Evolutionary conservation across 2,329 filamentous ascomycete genomes (phyloP), one percentile per base, ranked within the genome.

Genomic region (Curvularia lunata): DNA sequence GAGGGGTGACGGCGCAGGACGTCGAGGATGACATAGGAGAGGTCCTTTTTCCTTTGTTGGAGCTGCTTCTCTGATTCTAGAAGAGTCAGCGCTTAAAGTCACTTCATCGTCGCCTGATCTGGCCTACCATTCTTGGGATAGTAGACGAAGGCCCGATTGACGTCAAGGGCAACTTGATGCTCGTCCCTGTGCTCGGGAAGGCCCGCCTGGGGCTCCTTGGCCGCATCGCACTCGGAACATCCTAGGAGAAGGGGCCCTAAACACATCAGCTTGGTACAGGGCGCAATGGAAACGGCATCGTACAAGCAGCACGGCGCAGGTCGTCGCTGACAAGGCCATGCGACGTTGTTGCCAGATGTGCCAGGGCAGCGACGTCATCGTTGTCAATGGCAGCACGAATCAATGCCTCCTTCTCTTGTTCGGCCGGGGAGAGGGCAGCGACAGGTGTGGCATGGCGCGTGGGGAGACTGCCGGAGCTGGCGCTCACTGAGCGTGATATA

Each of bases 81-180:
- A 92, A n/a, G 54, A 27, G 56, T 70, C 57, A 67, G 62, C 38
- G 43, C 28, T 51, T 47, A 40, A 5, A 48, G 10, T 13, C 12
- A n/a, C 7, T 13, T 16, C 13, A 37, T 25, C 4, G n/a, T 43
- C 19, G 46, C 27, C 48, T 47, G 46, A 32, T 56, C 30, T 12
- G 13, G 71, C 84, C 69, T 82, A 95, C 92, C 86, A 62, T 86
- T 65, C 52, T 56, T 84, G 12, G 95, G 95, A 75, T 99, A 99
- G 80, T 97, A 96, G 59, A 98, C 90, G 78, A 99, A 99, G n/a
- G 95, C 93, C 54, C 95, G 86, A 77, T 97, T 87, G 54, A 99
- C 95, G 74, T 99, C 95, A 47, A 98, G 84, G 71, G 88, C 85
- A 38, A 99, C 92, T 78, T 99, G 95, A 48, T 90, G 88, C 76